A percentile compares a stretch with the other conserved stretches of the same genome.
Conservation (phyloP, 176 grass and related monocot species). For the Tillandsia fasciculata region DNA sequence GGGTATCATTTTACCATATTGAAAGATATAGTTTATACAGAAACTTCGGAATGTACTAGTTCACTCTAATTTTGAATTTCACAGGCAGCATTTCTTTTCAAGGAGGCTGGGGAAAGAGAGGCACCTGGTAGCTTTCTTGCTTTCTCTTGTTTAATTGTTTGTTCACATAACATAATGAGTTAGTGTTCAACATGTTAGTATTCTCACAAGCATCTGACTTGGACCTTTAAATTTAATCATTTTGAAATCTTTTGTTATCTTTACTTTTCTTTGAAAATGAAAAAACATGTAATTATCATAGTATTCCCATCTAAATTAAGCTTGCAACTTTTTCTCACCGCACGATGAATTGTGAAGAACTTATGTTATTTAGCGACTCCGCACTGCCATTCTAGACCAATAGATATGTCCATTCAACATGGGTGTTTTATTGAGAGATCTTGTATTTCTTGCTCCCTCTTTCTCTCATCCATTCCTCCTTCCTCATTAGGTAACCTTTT, state of each 20-base stretch:
- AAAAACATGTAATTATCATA: neutral
- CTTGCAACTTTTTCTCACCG: neutral
- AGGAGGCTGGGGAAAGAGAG: constrained; percentile 22
- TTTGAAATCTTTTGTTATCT: neutral
- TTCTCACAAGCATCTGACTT: neutral
- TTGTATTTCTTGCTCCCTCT: neutral
- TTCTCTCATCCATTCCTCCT: neutral
- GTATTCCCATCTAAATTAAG: neutral
- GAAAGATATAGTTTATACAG: neutral
- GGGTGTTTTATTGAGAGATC: too few species aligned
- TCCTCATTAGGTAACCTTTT: neutral
- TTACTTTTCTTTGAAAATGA: neutral
- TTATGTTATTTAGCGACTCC: too few species aligned
- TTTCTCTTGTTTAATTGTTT: neutral
- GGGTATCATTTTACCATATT: constrained; percentile 26
- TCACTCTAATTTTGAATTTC: neutral
- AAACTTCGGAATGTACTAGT: neutral
- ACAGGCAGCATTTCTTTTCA: constrained; percentile 29
- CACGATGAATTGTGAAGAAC: too few species aligned
- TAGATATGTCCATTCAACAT: too few species aligned
- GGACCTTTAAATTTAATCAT: neutral
- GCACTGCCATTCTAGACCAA: too few species aligned
- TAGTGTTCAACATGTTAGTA: neutral
- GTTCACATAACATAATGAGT: neutral
- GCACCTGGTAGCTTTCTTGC: constrained; percentile 2